Conservation (phyloP, 1,139 yeast genomes). For the Taiozyma sp. region DNA sequence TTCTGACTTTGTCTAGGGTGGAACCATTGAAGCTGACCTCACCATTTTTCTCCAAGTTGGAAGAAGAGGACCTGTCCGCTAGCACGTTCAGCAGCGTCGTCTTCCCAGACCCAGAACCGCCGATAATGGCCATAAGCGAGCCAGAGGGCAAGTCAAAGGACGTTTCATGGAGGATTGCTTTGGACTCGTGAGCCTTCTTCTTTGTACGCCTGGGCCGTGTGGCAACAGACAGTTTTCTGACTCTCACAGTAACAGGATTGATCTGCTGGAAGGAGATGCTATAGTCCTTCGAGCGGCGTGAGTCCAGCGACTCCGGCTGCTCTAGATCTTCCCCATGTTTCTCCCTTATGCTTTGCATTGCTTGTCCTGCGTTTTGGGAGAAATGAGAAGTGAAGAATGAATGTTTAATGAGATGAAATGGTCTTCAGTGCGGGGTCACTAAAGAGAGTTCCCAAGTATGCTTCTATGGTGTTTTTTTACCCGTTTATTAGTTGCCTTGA, state of each 20-base stretch:
- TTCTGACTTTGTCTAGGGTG: conserved; percentile 12
- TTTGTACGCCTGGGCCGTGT: conserved; percentile 2
- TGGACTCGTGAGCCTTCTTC: background rate
- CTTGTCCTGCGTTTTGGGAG: background rate
- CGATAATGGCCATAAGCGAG: conserved; percentile 62
- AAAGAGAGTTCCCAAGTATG: background rate
- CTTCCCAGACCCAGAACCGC: conserved; percentile 86
- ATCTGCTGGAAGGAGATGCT: conserved; percentile 8
- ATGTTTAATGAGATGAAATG: background rate
- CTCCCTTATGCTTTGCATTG: background rate
- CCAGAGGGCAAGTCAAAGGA: conserved; percentile 51
- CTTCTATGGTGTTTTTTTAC: background rate
- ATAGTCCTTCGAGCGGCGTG: background rate
- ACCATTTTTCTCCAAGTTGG: conserved; percentile 36
- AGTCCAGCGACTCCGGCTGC: background rate
- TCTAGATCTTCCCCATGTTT: background rate
- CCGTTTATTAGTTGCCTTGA: background rate
- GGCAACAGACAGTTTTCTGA: conserved; percentile 9
- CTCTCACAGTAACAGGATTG: conserved; percentile 8
- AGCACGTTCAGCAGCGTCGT: conserved; percentile 72
- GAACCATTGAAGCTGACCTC: conserved; percentile 22
- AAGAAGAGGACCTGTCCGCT: conserved; percentile 45
- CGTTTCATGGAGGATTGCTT: conserved; percentile 34
- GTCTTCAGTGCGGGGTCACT: background rate
- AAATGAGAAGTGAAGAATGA: background rate